Percentiles rank a stretch among this genome's conserved stretches.
phyloP scores from a whole-genome alignment of 2,329 filamentous ascomycete species.

The Cladophialophora exuberans region DNA sequence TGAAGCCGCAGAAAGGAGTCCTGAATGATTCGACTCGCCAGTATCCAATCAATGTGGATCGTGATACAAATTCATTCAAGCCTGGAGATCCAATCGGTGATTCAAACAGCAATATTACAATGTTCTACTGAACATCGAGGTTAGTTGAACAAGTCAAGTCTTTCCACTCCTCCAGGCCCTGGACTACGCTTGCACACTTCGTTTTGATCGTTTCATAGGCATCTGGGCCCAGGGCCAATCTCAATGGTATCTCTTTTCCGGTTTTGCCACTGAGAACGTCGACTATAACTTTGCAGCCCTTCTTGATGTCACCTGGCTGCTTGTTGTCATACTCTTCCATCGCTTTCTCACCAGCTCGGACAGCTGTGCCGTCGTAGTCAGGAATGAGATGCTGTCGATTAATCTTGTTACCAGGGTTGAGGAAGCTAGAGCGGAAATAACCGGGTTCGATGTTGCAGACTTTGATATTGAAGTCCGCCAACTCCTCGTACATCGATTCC shows the following conservation, averaged over 20 bases:
- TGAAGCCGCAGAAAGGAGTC: too few species aligned
- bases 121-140: conserved; percentile 17
- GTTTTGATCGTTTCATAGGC: conserved; percentile 45
- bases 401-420: conserved; percentile 16
- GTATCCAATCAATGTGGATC: too few species aligned
- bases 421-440: conserved; percentile 29
- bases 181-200: conserved; percentile 50
- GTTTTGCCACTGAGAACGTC: conserved; percentile 58
- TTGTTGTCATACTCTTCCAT: conserved; percentile 43
- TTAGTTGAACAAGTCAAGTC: conserved; percentile 44
- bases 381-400: conserved; percentile 12
- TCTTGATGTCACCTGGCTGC: conserved; percentile 60
- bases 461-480: conserved; percentile 40
- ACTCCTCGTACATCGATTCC: conserved; percentile 37
- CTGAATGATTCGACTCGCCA: too few species aligned
- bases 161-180: conserved; percentile 56
- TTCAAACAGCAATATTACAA: neutral
- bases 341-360: conserved; percentile 16
- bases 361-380: conserved; percentile 24
- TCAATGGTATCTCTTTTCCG: conserved; percentile 56
- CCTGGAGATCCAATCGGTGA: too few species aligned
- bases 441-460: conserved; percentile 44
- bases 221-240: conserved; percentile 61
- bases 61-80: too few species aligned
- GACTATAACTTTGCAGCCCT: conserved; percentile 57